Evolutionary conservation across 2,329 filamentous ascomycete genomes (phyloP), one percentile per base, ranked within the genome.

Genomic region (Talaromyces sp.): DNA sequence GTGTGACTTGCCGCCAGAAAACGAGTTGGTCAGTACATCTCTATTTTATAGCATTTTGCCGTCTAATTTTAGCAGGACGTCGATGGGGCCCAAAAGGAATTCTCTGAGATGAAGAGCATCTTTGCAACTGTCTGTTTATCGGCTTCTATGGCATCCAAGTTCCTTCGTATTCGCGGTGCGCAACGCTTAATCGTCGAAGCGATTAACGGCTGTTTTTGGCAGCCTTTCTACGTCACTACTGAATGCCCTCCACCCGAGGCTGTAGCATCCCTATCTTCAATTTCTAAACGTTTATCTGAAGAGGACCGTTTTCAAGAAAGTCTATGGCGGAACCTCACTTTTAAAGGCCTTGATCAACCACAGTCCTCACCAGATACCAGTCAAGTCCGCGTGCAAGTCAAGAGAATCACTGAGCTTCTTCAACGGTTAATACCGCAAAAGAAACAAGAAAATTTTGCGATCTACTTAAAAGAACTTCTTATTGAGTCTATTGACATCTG

Each of bases 321-420:
- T 33, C 33, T 59, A 16, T 59, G 44, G 57, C 44, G 44, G 6
- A 52, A 27, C 31, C 47, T 59, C 44, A 59, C 44, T 28, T 59
- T 59, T 23, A 53, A 59, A 36, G 44, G 57, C 27, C 47, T 59
- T 14, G 44, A 59, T 54, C n/a, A n/a, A n/a, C n/a, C n/a, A n/a
- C n/a, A n/a, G n/a, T 31, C 44, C 8, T 44, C 10, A 52, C 23
- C 53, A 34, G 57, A 59, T 59, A 1, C 2, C 33, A 1, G 33
- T 3, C 33, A 36, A 36, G 53, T 59, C 18, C 30, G 42, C n/a
- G n/a, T 28, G n/a, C 31, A 59, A 53, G 47, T 27, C 40, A 59
- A 33, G 30, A 34, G 47, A 28, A 59, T 59, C 31, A 31, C 53
- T 3, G 57, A 23, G 36, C 23, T 59, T 10, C 31, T 59, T 28